A percentile compares a stretch with the other conserved stretches of the same genome.
These are phyloP conservation scores for Nicotiana sylvestris DNA, from an alignment of 257 asterid species.

Conservation along the genomic window DNA sequence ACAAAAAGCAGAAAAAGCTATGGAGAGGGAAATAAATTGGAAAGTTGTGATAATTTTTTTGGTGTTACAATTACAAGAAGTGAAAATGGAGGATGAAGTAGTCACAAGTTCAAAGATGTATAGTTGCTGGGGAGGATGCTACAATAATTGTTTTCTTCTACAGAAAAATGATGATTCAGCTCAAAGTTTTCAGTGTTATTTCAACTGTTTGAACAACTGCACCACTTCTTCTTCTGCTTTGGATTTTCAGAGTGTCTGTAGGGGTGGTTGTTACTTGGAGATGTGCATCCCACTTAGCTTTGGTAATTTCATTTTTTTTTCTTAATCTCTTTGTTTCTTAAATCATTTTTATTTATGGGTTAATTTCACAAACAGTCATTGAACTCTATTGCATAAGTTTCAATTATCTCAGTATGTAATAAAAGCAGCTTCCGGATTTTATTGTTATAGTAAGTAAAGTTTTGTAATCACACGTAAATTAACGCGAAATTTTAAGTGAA, in stretches of 20 bases:
- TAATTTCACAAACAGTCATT: too few species aligned
- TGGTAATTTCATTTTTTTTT: conserved; percentile 18
- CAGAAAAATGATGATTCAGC: background rate
- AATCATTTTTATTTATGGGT: background rate
- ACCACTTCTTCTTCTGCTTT: conserved; percentile 19
- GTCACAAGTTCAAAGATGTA: background rate
- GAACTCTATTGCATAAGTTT: too few species aligned
- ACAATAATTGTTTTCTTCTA: conserved; percentile 8
- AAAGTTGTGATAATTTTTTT: background rate
- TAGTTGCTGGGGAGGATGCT: conserved; percentile 20
- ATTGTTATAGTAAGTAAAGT: too few species aligned
- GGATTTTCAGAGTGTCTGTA: conserved; percentile 32
- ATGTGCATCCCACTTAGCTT: conserved; percentile 22
- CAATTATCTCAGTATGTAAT: too few species aligned
- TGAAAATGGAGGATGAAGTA: conserved; percentile 1
- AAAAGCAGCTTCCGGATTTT: too few species aligned
- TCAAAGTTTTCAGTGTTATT: background rate
- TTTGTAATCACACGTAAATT: too few species aligned
- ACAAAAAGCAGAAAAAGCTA: background rate
- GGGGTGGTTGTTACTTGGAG: conserved; percentile 40
- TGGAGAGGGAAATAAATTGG: conserved; percentile 1
- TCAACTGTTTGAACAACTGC: conserved; percentile 7
- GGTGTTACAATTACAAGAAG: background rate
- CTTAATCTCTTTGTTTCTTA: background rate
- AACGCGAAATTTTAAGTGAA: too few species aligned